Percentiles rank a stretch among this genome's conserved stretches.
phyloP scores from a whole-genome alignment of 345 rosid species.

The Hypericum androsaemum region DNA sequence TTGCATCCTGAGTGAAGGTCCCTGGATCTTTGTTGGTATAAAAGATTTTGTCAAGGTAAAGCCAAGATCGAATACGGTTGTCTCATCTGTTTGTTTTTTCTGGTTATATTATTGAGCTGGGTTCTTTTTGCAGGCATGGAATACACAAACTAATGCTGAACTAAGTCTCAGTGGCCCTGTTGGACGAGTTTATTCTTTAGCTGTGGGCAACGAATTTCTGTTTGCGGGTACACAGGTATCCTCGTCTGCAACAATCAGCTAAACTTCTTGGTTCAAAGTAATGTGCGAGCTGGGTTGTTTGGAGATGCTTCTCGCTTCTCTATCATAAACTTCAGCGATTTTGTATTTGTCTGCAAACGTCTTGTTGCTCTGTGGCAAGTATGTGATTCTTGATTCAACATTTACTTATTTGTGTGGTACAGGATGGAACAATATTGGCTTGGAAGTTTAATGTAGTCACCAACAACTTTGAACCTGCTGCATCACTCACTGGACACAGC shows the following conservation, averaged over 20 bases:
- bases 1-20: slow-evolving; percentile 89
- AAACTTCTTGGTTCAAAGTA: too few species aligned
- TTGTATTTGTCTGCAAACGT: too few species aligned
- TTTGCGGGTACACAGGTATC: slow-evolving; percentile 85
- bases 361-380: too few species aligned
- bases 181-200: slow-evolving; percentile 86
- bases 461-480: slow-evolving; percentile 73
- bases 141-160: slow-evolving; percentile 61
- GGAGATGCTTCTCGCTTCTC: too few species aligned
- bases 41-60: slow-evolving; percentile 81
- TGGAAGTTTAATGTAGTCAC: slow-evolving; percentile 75
- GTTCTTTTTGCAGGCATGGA: slow-evolving; percentile 61
- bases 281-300: too few species aligned
- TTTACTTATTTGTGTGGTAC: slow-evolving; percentile 14
- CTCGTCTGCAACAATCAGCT: neutral
- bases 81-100: neutral
- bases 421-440: slow-evolving; percentile 82
- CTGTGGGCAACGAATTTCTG: slow-evolving; percentile 73
- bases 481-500: slow-evolving; percentile 57
- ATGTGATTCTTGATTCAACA: neutral
- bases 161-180: slow-evolving; percentile 82
- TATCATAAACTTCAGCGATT: too few species aligned
- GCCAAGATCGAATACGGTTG: neutral
- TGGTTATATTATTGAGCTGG: neutral
- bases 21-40: slow-evolving; percentile 89